Conservation (phyloP, 805 yeast genomes). For the Teunomyces atbi region DNA sequence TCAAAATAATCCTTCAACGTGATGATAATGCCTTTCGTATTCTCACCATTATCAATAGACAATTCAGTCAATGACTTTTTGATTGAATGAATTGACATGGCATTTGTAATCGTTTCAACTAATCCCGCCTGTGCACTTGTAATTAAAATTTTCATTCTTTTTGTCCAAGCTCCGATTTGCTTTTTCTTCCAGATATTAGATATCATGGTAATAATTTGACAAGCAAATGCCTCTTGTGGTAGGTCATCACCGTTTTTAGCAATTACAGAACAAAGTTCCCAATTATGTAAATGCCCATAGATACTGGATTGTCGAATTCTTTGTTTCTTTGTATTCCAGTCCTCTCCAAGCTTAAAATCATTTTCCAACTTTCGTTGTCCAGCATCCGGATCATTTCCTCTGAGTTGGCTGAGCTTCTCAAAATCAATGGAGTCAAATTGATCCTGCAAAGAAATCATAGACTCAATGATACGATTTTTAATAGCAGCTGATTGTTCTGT, state of each 20-base stretch:
- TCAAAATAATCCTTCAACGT: slow-evolving; percentile 76
- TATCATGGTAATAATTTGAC: slow-evolving; percentile 86
- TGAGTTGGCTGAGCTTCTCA: slow-evolving; percentile 47
- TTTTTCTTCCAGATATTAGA: slow-evolving; percentile 78
- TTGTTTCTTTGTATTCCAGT: slow-evolving; percentile 81
- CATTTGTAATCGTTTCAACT: slow-evolving; percentile 95
- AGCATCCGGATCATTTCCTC: slow-evolving; percentile 58
- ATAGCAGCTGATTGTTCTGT: slow-evolving; percentile 33
- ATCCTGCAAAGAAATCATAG: slow-evolving; percentile 39
- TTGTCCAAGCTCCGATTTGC: slow-evolving; percentile 81
- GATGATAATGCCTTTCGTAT: slow-evolving; percentile 67
- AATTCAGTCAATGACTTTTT: slow-evolving; percentile 86
- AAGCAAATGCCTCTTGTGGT: slow-evolving; percentile 97
- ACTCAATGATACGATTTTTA: slow-evolving; percentile 21
- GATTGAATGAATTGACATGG: slow-evolving; percentile 89
- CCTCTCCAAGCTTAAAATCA: slow-evolving; percentile 91
- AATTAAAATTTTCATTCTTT: slow-evolving; percentile 85
- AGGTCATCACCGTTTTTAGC: slow-evolving; percentile 95
- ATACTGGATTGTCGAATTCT: slow-evolving; percentile 76
- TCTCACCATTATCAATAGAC: slow-evolving; percentile 63
- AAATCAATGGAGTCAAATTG: slow-evolving; percentile 39
- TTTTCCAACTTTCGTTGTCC: slow-evolving; percentile 92
- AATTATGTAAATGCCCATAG: slow-evolving; percentile 82
- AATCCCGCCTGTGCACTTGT: slow-evolving; percentile 90
- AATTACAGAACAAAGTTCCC: slow-evolving; percentile 95